Percentiles rank a stretch among this genome's conserved stretches.
These are phyloP conservation scores for Rubus parviflorus DNA, from an alignment of 306 rosid genomes.

Conservation along the genomic window DNA sequence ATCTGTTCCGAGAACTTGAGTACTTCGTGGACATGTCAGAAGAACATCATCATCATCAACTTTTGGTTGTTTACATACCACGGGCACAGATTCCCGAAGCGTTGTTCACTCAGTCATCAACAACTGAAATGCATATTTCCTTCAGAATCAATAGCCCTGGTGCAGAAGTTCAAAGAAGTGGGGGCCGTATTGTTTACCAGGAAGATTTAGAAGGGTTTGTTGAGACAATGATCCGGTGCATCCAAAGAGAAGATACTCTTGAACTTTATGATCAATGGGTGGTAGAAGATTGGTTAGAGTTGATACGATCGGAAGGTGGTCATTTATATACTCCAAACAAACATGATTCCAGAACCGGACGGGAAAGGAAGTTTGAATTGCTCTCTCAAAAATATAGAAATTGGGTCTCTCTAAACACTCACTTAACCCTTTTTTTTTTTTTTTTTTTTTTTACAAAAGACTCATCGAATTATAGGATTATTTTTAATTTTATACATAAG, in stretches of 20 bases:
- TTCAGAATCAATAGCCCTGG: not conserved
- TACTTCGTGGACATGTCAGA: not conserved
- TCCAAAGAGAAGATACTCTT: not conserved
- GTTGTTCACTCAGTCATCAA: not conserved
- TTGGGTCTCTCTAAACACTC: too few species aligned
- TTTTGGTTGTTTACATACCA: not conserved
- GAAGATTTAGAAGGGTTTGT: not conserved
- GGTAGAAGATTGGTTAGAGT: not conserved
- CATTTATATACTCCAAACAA: not conserved
- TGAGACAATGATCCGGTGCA: not conserved
- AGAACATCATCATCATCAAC: not conserved
- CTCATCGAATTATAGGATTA: too few species aligned
- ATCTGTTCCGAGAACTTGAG: not conserved
- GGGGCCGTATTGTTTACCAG: not conserved
- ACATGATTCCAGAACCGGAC: not conserved
- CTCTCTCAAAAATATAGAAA: constrained; percentile 1
- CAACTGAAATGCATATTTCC: not conserved
- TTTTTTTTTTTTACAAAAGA: too few species aligned
- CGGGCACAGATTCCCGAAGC: not conserved
- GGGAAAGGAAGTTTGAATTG: not conserved
- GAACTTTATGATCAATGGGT: not conserved
- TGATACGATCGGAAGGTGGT: not conserved
- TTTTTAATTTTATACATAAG: too few species aligned
- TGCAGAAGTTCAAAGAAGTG: not conserved
- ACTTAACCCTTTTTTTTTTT: too few species aligned